Evolutionary conservation across 495 filamentous ascomycete species (phyloP).

Genomic region (Bryoglossum gracile): DNA sequence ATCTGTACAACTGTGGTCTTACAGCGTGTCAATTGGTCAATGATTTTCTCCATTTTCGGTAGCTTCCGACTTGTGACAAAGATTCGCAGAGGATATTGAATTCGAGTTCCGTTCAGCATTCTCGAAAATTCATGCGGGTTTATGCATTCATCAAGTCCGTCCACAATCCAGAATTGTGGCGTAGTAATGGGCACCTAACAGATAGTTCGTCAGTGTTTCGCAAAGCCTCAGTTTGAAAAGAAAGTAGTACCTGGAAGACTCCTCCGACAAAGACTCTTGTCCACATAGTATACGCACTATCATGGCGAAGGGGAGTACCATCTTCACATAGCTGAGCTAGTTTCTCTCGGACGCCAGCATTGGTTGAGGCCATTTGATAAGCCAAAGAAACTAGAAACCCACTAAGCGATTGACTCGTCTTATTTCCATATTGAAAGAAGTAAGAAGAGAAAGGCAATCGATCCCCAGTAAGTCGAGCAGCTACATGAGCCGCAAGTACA

Average conservation of each 20-base stretch:
- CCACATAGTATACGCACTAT: constrained; percentile 15
- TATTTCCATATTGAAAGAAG: constrained; percentile 27
- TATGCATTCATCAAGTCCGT: no score
- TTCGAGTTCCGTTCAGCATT: no score
- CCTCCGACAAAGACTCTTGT: constrained; percentile 12
- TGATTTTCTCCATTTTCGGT: no score
- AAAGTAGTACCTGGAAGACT: constrained; percentile 4
- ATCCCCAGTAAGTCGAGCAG: constrained; percentile 23
- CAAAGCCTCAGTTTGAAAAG: no score
- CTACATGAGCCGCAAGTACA: constrained; percentile 29
- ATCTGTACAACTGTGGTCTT: no score
- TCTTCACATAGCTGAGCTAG: constrained; percentile 1
- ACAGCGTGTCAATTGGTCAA: no score
- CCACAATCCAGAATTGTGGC: no score
- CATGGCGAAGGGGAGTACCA: background rate
- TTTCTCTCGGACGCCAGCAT: background rate
- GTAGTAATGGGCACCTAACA: no score
- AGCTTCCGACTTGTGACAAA: no score
- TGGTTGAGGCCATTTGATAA: constrained; percentile 25
- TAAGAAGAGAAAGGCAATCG: constrained; percentile 28
- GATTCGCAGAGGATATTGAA: no score
- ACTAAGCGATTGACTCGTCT: constrained; percentile 18
- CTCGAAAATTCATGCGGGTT: no score
- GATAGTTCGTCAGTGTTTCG: no score
- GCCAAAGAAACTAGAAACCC: constrained; percentile 27